Percentiles rank a stretch among this genome's conserved stretches.
These are phyloP conservation scores for Aspergillus indologenus DNA, from an alignment of 495 filamentous ascomycete species.

Conservation along the genomic window DNA sequence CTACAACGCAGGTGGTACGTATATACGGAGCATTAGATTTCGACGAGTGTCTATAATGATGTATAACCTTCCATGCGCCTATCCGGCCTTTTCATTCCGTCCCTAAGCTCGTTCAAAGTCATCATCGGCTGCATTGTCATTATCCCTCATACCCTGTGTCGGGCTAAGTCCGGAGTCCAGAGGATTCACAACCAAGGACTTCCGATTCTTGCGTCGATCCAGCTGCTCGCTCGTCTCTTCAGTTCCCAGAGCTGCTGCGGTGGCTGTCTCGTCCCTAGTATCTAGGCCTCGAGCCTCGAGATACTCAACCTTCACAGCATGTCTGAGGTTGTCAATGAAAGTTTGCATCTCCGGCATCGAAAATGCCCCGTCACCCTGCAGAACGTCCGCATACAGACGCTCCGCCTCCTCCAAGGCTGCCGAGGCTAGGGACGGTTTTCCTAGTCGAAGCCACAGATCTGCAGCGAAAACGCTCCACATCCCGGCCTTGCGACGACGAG, in stretches of 20 bases:
- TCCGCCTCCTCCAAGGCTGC: constrained; percentile 68
- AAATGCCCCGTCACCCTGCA: constrained; percentile 55
- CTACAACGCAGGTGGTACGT: background rate
- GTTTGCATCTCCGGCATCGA: constrained; percentile 52
- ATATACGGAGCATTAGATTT: constrained; percentile 9
- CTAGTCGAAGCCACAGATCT: constrained; percentile 73
- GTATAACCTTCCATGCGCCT: constrained; percentile 15
- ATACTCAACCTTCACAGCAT: constrained; percentile 54
- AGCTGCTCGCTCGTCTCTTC: constrained; percentile 63
- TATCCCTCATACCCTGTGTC: constrained; percentile 27
- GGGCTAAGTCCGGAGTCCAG: constrained; percentile 35
- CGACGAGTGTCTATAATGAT: constrained; percentile 21
- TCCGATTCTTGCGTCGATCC: constrained; percentile 41
- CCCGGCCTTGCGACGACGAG: constrained; percentile 75
- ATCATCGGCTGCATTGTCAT: constrained; percentile 37
- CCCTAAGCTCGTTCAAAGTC: constrained; percentile 51
- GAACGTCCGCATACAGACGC: constrained; percentile 61
- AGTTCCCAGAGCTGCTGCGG: constrained; percentile 33
- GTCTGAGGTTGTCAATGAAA: constrained; percentile 61
- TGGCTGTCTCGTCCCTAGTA: constrained; percentile 31
- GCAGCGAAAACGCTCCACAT: constrained; percentile 85
- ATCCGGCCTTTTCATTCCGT: constrained; percentile 16
- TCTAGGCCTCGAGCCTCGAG: constrained; percentile 36
- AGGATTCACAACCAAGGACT: constrained; percentile 39
- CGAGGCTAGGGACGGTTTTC: constrained; percentile 66